These are phyloP conservation scores for Houttuynia cordata DNA, from an alignment of 164 flowering plant genomes.

Conservation along the genomic window DNA sequence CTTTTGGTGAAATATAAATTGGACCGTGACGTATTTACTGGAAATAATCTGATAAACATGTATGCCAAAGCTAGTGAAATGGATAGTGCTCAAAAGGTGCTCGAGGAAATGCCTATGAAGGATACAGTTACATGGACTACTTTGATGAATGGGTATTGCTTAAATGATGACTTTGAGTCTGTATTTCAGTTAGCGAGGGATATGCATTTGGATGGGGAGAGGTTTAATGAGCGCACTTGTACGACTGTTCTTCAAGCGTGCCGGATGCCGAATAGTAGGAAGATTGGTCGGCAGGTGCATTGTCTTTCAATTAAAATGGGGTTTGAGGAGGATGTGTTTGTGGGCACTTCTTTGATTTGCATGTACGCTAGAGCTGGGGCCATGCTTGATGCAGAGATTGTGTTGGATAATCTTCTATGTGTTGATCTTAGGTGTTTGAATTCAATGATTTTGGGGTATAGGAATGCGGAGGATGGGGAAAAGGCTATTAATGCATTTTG, in stretches of 20 bases:
- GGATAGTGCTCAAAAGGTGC: slow-evolving; percentile 17
- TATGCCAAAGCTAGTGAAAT: slow-evolving; percentile 13
- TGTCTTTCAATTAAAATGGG: slow-evolving; percentile 21
- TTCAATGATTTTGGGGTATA: slow-evolving; percentile 23
- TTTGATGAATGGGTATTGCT: slow-evolving; percentile 21
- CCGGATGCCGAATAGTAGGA: slow-evolving; percentile 3
- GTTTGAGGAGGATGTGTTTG: slow-evolving; percentile 16
- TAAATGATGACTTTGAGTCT: slow-evolving; percentile 13
- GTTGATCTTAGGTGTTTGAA: slow-evolving; percentile 23
- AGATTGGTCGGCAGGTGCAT: slow-evolving; percentile 22
- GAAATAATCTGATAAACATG: slow-evolving; percentile 24
- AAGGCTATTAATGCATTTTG: slow-evolving; percentile 15
- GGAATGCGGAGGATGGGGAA: slow-evolving; percentile 15
- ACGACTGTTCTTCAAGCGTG: slow-evolving; percentile 21
- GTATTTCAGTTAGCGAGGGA: slow-evolving; percentile 13
- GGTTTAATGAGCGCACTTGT: slow-evolving; percentile 22
- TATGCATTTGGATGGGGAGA: slow-evolving; percentile 15
- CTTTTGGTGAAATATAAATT: slow-evolving; percentile 18
- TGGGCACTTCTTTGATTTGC: slow-evolving; percentile 21
- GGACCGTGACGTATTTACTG: slow-evolving; percentile 14
- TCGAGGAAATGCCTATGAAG: slow-evolving; percentile 22
- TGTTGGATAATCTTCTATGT: slow-evolving; percentile 9
- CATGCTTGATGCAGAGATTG: slow-evolving; percentile 17
- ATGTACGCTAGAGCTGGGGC: slow-evolving; percentile 20
- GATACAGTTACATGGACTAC: slow-evolving; percentile 32